Percentiles rank a stretch among this genome's conserved stretches.
These are phyloP conservation scores for Penicillium tannophilum DNA, from an alignment of 495 filamentous ascomycete species.

Conservation along the genomic window DNA sequence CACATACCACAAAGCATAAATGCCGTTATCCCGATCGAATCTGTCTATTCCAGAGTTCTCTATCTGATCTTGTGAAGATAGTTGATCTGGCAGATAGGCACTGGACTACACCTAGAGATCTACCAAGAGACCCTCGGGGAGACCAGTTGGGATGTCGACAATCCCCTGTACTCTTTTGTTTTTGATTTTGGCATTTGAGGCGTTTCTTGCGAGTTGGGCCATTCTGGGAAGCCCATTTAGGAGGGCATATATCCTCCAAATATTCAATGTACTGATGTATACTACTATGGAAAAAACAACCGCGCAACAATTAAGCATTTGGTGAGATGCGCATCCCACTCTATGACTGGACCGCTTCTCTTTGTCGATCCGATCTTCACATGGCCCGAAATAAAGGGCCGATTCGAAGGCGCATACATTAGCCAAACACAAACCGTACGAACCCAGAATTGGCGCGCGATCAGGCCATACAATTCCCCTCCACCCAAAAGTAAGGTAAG, in stretches of 20 bases:
- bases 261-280: constrained; percentile 12
- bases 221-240: constrained; percentile 20
- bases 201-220: constrained; percentile 34
- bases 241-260: constrained; percentile 2
- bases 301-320: background rate
- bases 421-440: background rate
- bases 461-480: background rate
- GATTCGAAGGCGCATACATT: constrained; percentile 4
- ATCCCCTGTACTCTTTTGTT: constrained; percentile 9
- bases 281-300: constrained; percentile 20
- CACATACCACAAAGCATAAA: constrained; percentile 29
- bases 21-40: constrained; percentile 2
- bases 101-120: background rate
- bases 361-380: background rate
- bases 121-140: background rate
- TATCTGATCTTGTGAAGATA: background rate
- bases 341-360: background rate
- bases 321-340: background rate
- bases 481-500: background rate
- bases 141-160: background rate
- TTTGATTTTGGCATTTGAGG: constrained; percentile 37
- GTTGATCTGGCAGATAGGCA: background rate
- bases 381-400: background rate
- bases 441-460: background rate
- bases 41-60: background rate